Evolutionary conservation across 495 filamentous ascomycete species (phyloP).

Genomic region (Wilcoxina mikolae): DNA sequence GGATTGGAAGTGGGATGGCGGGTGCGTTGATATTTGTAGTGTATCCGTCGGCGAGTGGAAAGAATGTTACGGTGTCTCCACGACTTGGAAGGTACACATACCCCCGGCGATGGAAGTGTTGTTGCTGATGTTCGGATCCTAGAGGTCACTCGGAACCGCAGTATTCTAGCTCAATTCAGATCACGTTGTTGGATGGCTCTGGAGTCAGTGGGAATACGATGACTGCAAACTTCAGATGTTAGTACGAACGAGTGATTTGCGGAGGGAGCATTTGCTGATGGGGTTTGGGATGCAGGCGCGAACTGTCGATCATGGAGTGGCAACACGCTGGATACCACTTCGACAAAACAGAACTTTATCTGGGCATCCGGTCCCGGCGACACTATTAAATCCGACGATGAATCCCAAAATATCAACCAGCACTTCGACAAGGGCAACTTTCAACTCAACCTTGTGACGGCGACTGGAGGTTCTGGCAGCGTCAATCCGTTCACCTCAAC

Average conservation of each 20-base stretch:
- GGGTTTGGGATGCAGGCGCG: constrained; percentile 31
- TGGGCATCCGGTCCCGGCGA: constrained; percentile 46
- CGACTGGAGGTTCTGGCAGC: constrained; percentile 37
- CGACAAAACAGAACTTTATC: constrained; percentile 44
- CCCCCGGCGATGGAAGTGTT: background rate
- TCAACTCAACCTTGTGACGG: constrained; percentile 40
- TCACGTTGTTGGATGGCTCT: constrained; percentile 47
- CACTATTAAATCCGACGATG: constrained; percentile 40
- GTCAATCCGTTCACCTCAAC: constrained; percentile 44
- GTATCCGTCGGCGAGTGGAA: constrained; percentile 42
- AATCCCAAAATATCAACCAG: constrained; percentile 37
- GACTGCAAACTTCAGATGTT: constrained; percentile 49
- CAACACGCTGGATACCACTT: constrained; percentile 35
- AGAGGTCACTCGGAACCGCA: constrained; percentile 39
- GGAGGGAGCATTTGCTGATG: constrained; percentile 30
- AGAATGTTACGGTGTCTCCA: constrained; percentile 52
- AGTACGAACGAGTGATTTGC: constrained; percentile 4
- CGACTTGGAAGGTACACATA: constrained; percentile 34
- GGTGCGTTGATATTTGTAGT: constrained; percentile 56
- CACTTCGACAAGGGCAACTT: constrained; percentile 46
- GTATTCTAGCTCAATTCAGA: constrained; percentile 36
- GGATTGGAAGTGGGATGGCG: constrained; percentile 47
- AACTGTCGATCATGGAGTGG: constrained; percentile 45
- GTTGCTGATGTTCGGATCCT: constrained; percentile 2
- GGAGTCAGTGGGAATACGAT: constrained; percentile 41